phyloP scores from a whole-genome alignment of 73 alveolate genomes.

The Tetrahymena elliotti region DNA sequence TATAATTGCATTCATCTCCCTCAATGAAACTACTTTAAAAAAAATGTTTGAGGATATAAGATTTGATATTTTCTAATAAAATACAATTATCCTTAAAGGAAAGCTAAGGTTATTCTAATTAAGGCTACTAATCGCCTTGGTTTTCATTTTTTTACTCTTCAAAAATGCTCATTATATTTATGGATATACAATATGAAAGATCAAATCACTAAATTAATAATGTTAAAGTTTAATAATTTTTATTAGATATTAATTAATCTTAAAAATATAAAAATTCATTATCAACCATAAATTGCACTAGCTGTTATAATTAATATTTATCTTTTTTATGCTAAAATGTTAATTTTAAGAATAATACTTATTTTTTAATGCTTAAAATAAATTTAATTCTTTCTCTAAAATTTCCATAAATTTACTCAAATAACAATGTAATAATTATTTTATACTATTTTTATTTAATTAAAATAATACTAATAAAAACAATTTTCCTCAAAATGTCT shows the following conservation, averaged over 20 bases:
- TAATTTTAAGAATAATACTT: too few species aligned
- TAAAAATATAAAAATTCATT: not conserved
- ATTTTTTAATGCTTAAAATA: too few species aligned
- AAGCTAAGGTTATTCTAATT: not conserved
- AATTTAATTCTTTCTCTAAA: too few species aligned
- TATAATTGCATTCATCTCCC: not conserved
- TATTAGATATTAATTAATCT: not conserved
- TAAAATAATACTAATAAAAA: too few species aligned
- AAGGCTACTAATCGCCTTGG: not conserved
- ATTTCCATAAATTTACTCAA: too few species aligned
- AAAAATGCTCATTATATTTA: not conserved
- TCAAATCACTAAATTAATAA: not conserved
- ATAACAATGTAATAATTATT: too few species aligned
- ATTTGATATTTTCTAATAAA: too few species aligned
- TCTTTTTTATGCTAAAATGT: not conserved
- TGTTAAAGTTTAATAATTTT: too few species aligned
- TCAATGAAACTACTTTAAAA: not conserved
- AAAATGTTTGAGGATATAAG: too few species aligned
- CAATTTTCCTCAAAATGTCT: too few species aligned
- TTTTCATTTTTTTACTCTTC: not conserved
- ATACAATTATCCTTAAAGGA: not conserved
- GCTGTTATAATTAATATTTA: not conserved
- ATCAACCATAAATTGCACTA: not conserved
- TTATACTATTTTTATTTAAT: too few species aligned
- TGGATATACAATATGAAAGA: not conserved